These are phyloP conservation scores for Aurantiochytrium sp. DNA, from an alignment of 108 stramenopile genomes.

Conservation along the genomic window DNA sequence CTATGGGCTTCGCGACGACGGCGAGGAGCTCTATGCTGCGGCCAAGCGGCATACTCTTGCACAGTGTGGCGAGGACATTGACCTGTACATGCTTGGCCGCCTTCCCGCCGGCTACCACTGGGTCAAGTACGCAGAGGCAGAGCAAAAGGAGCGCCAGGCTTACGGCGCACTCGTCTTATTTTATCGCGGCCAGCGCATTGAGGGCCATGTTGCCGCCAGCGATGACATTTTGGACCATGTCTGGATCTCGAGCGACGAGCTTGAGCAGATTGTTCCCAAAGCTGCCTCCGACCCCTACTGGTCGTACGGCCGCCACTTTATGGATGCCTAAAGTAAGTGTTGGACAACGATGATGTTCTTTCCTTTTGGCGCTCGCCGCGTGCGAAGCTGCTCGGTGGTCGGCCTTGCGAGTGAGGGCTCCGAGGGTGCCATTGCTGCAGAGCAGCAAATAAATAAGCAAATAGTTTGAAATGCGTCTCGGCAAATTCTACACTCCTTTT, in stretches of 20 bases:
- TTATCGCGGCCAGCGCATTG: slow-evolving; percentile 3
- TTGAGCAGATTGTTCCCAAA: not conserved
- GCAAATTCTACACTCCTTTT: too few species aligned
- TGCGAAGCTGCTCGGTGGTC: too few species aligned
- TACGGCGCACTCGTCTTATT: not conserved
- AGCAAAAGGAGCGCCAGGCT: not conserved
- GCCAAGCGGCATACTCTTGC: not conserved
- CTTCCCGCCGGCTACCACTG: not conserved
- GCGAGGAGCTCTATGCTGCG: not conserved
- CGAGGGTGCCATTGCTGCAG: too few species aligned
- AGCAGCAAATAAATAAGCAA: too few species aligned
- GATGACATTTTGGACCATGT: not conserved
- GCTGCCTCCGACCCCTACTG: not conserved
- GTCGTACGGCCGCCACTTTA: not conserved
- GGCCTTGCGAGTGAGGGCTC: too few species aligned
- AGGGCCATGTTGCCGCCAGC: not conserved
- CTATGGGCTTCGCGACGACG: not conserved
- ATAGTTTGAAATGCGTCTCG: too few species aligned
- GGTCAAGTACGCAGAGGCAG: not conserved
- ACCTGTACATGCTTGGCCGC: not conserved
- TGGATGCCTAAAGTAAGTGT: not conserved
- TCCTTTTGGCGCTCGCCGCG: not conserved
- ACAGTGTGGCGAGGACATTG: not conserved
- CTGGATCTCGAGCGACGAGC: slow-evolving; percentile 2
- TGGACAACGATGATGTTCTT: not conserved